Conservation (phyloP, 495 filamentous ascomycete genomes). For the Xylaria curta region DNA sequence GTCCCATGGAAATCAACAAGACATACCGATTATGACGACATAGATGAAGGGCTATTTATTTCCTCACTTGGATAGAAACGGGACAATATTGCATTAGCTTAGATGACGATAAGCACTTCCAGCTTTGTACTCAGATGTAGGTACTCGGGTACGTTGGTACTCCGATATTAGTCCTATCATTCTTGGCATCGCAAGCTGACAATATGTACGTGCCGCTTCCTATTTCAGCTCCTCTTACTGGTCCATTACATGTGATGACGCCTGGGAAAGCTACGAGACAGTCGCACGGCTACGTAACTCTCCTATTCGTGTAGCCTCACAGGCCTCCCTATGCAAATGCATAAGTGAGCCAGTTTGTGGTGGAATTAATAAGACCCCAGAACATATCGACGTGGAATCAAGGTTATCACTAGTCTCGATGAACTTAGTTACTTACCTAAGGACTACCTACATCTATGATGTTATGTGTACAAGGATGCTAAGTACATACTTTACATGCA, state of each 20-base stretch:
- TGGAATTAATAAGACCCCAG: neutral
- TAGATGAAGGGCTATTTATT: neutral
- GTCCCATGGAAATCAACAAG: neutral
- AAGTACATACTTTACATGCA: too few species aligned
- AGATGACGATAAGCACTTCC: neutral
- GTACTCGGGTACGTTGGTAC: neutral
- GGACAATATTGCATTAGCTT: neutral
- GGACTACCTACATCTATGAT: too few species aligned
- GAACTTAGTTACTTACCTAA: too few species aligned
- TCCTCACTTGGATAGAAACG: neutral
- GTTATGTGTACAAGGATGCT: too few species aligned
- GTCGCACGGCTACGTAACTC: neutral
- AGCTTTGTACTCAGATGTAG: neutral
- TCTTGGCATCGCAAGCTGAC: neutral
- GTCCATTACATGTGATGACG: neutral
- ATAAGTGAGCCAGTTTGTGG: neutral
- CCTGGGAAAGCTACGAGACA: neutral
- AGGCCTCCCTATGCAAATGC: neutral
- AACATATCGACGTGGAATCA: neutral
- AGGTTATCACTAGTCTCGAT: neutral
- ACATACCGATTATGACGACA: slow-evolving; percentile 12
- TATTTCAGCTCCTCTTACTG: neutral
- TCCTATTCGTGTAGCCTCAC: neutral
- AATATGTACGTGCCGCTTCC: neutral
- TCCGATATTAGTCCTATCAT: neutral